These are phyloP conservation scores for Dactylella cylindrospora DNA, from an alignment of 2,329 filamentous ascomycete genomes.

Conservation along the genomic window DNA sequence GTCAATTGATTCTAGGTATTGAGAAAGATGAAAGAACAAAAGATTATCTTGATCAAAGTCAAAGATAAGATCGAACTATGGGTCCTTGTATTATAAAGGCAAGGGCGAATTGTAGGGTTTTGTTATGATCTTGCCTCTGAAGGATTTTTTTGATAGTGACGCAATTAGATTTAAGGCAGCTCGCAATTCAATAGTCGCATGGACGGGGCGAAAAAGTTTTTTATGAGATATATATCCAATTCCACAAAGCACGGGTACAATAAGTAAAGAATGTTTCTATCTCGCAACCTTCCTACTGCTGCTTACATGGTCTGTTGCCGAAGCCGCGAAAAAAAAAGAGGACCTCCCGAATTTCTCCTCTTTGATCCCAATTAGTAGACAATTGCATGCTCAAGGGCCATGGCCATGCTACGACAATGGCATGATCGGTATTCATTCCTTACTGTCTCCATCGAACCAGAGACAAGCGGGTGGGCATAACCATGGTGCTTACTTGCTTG, in stretches of 20 bases:
- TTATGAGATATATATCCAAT: conserved; percentile 22
- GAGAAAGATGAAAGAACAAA: conserved; percentile 5
- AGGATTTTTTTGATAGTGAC: conserved; percentile 19
- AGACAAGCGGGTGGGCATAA: conserved; percentile 17
- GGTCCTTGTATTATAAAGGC: conserved; percentile 11
- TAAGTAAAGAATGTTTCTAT: no score
- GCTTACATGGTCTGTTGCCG: conserved; percentile 1
- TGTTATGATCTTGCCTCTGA: conserved; percentile 19
- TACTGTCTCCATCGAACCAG: conserved; percentile 14
- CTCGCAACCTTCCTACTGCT: no score
- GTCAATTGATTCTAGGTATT: no score
- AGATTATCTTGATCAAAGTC: conserved; percentile 15
- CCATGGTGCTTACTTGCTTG: no score
- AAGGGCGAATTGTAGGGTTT: conserved; percentile 24
- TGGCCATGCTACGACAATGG: conserved; percentile 30
- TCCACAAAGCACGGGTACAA: no score
- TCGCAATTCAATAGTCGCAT: conserved; percentile 3
- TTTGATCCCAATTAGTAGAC: no score
- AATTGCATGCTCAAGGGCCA: conserved; percentile 15
- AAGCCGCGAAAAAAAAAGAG: no score
- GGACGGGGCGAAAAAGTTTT: conserved; percentile 1
- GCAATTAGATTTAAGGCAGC: conserved; percentile 31
- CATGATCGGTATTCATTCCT: conserved; percentile 37
- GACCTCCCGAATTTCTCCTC: conserved; percentile 30
- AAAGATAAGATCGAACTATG: conserved; percentile 16